phyloP scores from a whole-genome alignment of 1,139 yeast genomes.

The Magnusiomyces suaveolens region DNA sequence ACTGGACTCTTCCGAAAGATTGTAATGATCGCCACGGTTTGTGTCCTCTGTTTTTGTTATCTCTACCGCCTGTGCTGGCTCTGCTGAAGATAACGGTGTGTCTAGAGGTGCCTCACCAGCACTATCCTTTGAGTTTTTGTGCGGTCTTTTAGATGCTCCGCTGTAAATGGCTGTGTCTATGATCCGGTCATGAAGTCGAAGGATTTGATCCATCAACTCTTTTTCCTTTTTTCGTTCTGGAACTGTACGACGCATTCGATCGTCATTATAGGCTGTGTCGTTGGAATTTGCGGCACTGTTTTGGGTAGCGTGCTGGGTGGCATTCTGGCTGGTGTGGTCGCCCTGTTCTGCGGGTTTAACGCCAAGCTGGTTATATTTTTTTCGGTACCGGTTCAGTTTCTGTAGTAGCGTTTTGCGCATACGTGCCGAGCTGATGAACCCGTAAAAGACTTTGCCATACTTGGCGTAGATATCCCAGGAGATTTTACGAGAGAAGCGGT shows the following conservation, averaged over 20 bases:
- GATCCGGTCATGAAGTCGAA: not conserved
- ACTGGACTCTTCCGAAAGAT: too few relatives aligned
- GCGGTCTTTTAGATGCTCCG: not conserved
- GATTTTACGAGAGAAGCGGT: not conserved
- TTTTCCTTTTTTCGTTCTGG: conserved; percentile 1
- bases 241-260: not conserved
- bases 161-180: not conserved
- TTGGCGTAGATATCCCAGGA: not conserved
- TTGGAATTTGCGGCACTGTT: not conserved
- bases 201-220: not conserved
- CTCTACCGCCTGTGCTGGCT: too few relatives aligned
- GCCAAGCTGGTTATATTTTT: not conserved
- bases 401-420: not conserved
- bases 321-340: too few relatives aligned
- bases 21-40: too few relatives aligned
- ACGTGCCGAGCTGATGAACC: not conserved
- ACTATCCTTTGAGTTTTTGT: not conserved
- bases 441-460: not conserved
- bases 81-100: too few relatives aligned
- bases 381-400: not conserved
- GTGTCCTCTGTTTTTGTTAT: too few relatives aligned
- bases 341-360: not conserved
- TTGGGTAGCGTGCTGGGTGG: too few relatives aligned
- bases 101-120: too few relatives aligned
- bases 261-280: not conserved